Base-by-base conservation (phyloP, 225 moss, liverwort and hornwort species). In the Climacium dendroides region DNA sequence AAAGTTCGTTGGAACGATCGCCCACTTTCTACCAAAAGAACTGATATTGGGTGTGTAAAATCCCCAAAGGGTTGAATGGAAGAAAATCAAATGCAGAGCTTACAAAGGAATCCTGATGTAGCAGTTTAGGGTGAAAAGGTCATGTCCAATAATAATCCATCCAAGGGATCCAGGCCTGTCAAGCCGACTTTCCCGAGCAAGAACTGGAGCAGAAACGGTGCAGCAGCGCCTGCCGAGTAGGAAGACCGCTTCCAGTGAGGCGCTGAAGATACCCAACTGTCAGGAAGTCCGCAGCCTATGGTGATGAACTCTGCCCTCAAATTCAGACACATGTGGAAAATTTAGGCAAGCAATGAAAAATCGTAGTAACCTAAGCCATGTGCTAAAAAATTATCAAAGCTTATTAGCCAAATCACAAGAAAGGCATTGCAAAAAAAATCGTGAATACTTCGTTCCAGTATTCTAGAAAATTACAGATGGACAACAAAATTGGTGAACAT, bases 401-500 rank as follows among this genome's bases (percentile, higher is more conserved):
- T 62, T 13, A 23, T 62, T 13, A 23, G 59, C 41, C 45, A 85
- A 9, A 73, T 71, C 59, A 24, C 60, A 53, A 53, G 59, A 39
- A 58, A 74, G 62, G 59, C 60, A 74, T 41, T 61, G 53, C 53
- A 65, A 80, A 20, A 50, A 50, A 17, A 54, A 74, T 48, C 50
- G 52, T 64, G 80, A 86, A 86, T 86, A 75, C 80, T 80, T 70
- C 78, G 48, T 79, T 91, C 80, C 87, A 59, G 53, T 61, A 20
- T 45, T 52, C 39, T n/a, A 72, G 47, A 48, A n/a, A 50, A 81
- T 70, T 70, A 53, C 64, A 79, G 73, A 73, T 72, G 70, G 35
- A 84, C 53, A 79, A 83, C 60, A 87, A 89, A 88, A 86, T 84
- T 86, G 84, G 84, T 71, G 86, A 86, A 80, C 75, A 80, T 62